phyloP scores from a whole-genome alignment of 192 early-diverging fungal genomes.

The Coemansia sp. region DNA sequence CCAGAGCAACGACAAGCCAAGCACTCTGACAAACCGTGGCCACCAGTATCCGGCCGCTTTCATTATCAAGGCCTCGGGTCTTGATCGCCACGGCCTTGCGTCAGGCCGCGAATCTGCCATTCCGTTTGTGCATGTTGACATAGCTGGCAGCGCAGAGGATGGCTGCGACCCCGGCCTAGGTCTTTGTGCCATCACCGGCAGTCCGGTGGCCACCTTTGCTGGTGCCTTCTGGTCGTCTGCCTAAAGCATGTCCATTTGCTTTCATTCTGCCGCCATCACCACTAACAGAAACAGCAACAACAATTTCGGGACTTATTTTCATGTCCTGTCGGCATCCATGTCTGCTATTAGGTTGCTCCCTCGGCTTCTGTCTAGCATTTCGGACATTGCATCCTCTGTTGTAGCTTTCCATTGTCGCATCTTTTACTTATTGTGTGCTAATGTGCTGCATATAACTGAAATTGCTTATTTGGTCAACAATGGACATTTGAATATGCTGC shows the following conservation, averaged over 20 bases:
- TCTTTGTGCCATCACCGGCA: constrained; percentile 70
- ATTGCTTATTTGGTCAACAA: background rate
- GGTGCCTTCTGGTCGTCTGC: constrained; percentile 64
- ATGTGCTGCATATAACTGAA: background rate
- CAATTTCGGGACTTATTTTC: no score
- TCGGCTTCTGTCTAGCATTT: background rate
- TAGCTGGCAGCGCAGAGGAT: constrained; percentile 78
- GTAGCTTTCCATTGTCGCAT: no score
- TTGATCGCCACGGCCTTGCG: constrained; percentile 69
- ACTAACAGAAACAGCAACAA: no score
- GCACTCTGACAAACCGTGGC: constrained; percentile 71
- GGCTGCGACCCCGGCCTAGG: constrained; percentile 63
- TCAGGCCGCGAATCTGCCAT: constrained; percentile 61
- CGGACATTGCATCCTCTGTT: background rate
- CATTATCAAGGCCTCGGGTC: constrained; percentile 73
- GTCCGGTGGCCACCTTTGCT: constrained; percentile 74
- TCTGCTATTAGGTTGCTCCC: no score
- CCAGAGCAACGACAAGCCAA: constrained; percentile 76
- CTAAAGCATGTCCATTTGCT: background rate
- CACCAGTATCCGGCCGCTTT: constrained; percentile 88
- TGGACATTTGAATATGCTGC: background rate
- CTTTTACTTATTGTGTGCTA: background rate
- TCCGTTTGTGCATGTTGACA: constrained; percentile 81
- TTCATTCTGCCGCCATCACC: background rate
- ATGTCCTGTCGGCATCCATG: no score